A percentile compares a stretch with the other conserved stretches of the same genome.
phyloP scores from a whole-genome alignment of 306 rosid genomes.

The Hippophae rhamnoides region DNA sequence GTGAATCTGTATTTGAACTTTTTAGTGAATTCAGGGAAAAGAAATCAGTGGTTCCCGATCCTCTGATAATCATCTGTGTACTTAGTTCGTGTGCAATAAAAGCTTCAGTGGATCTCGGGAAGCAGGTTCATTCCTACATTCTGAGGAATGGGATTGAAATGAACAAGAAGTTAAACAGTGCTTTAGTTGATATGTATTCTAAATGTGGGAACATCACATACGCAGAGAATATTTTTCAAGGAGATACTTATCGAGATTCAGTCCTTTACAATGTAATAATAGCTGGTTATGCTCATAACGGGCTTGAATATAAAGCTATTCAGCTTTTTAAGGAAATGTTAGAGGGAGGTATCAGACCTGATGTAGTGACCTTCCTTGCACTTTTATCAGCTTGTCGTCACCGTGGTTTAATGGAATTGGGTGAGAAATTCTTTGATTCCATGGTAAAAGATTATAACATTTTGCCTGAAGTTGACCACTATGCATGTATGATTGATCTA shows the following conservation, averaged over 20 bases:
- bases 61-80: slow-evolving; percentile 34
- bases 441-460: slow-evolving; percentile 46
- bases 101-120: slow-evolving; percentile 59
- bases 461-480: slow-evolving; percentile 52
- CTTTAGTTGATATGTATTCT: slow-evolving; percentile 78
- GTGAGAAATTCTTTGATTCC: slow-evolving; percentile 49
- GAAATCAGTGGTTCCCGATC: slow-evolving; percentile 37
- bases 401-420: slow-evolving; percentile 44
- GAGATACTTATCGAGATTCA: slow-evolving; percentile 34
- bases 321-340: slow-evolving; percentile 52
- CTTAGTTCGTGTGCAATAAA: slow-evolving; percentile 63
- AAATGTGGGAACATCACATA: slow-evolving; percentile 56
- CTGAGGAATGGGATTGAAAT: slow-evolving; percentile 35
- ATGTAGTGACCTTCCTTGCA: slow-evolving; percentile 58
- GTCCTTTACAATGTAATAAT: slow-evolving; percentile 61
- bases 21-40: slow-evolving; percentile 32
- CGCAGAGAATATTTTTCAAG: slow-evolving; percentile 40
- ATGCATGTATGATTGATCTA: slow-evolving; percentile 79
- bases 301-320: slow-evolving; percentile 45
- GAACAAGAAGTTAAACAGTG: slow-evolving; percentile 45
- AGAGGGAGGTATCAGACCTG: slow-evolving; percentile 41
- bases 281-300: slow-evolving; percentile 75
- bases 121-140: slow-evolving; percentile 58
- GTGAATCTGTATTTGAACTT: slow-evolving; percentile 50
- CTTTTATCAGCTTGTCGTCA: slow-evolving; percentile 75